Conservation (phyloP, 2,329 filamentous ascomycete species). For the Colletotrichum truncatum region DNA sequence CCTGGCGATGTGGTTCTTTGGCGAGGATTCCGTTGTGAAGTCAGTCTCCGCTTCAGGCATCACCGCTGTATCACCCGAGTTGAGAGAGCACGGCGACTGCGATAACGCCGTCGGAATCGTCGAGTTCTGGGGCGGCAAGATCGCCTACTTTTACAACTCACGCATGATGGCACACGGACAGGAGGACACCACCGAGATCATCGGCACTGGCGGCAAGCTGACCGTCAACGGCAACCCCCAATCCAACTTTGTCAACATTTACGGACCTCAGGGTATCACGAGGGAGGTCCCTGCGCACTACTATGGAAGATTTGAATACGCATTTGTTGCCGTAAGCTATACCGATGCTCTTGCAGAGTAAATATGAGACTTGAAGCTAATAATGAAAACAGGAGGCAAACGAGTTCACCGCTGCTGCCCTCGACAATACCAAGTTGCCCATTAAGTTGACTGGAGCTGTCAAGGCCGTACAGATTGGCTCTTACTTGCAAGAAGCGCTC, state of each 20-base stretch:
- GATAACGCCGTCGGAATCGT: conserved; percentile 61
- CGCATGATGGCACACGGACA: conserved; percentile 76
- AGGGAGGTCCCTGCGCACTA: conserved; percentile 69
- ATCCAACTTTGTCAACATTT: conserved; percentile 63
- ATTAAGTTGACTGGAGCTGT: conserved; percentile 67
- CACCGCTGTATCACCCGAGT: conserved; percentile 41
- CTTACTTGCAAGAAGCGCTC: conserved; percentile 66
- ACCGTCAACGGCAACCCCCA: conserved; percentile 68
- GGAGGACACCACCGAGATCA: conserved; percentile 73
- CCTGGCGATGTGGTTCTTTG: conserved; percentile 45
- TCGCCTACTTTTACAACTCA: conserved; percentile 71
- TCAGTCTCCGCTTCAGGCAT: conserved; percentile 42
- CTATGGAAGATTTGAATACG: conserved; percentile 69
- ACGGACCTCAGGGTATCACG: conserved; percentile 61
- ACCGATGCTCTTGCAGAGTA: fast-evolving
- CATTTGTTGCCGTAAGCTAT: conserved; percentile 58
- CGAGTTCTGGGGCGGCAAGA: conserved; percentile 70
- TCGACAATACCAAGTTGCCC: conserved; percentile 64
- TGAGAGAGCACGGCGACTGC: conserved; percentile 41
- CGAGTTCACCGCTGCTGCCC: conserved; percentile 67
- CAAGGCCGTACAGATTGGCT: conserved; percentile 69
- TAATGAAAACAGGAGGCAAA: conserved; percentile 57
- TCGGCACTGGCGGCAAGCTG: conserved; percentile 73
- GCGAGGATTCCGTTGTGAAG: conserved; percentile 41
- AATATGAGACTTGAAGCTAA: fast-evolving